These are phyloP conservation scores for Austroboletus eburneus DNA, from an alignment of 768 basidiomycete species.

Conservation along the genomic window DNA sequence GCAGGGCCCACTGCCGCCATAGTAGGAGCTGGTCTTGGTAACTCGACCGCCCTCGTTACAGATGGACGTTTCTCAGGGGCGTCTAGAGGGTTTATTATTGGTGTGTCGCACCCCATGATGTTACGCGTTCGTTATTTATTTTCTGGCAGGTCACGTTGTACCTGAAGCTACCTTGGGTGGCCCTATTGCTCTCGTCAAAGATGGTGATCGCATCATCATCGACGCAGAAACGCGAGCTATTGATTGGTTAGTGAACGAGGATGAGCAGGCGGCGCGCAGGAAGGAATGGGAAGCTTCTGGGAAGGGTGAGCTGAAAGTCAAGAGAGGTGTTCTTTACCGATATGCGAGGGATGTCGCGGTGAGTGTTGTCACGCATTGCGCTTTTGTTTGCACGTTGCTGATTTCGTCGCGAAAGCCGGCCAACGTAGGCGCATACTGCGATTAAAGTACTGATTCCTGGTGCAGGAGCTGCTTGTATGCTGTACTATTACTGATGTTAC, in stretches of 20 bases:
- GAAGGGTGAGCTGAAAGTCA: conserved; percentile 60
- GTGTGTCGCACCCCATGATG: conserved; percentile 21
- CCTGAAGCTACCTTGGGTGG: conserved; percentile 75
- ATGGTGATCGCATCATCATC: conserved; percentile 76
- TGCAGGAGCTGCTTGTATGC: background rate
- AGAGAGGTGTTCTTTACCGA: conserved; percentile 68
- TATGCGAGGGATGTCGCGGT: conserved; percentile 87
- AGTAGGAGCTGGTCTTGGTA: conserved; percentile 78
- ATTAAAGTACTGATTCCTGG: conserved; percentile 43
- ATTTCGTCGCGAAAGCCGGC: conserved; percentile 54
- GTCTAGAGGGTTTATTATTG: conserved; percentile 61
- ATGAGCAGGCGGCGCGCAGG: conserved; percentile 56
- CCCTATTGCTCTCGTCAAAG: conserved; percentile 81
- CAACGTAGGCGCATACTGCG: conserved; percentile 72
- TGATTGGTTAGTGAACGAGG: conserved; percentile 68
- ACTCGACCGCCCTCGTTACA: conserved; percentile 77
- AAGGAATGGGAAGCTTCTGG: conserved; percentile 68
- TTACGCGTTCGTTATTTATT: conserved; percentile 38
- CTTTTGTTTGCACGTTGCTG: conserved; percentile 1
- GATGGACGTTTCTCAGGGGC: conserved; percentile 91
- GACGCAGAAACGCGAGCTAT: conserved; percentile 64
- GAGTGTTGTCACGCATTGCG: conserved; percentile 33
- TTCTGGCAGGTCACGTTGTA: conserved; percentile 48
- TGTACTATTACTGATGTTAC: background rate
- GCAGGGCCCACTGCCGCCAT: conserved; percentile 76